Base-by-base conservation (phyloP, 2,329 filamentous ascomycete genomes). In the Capronia coronata region DNA sequence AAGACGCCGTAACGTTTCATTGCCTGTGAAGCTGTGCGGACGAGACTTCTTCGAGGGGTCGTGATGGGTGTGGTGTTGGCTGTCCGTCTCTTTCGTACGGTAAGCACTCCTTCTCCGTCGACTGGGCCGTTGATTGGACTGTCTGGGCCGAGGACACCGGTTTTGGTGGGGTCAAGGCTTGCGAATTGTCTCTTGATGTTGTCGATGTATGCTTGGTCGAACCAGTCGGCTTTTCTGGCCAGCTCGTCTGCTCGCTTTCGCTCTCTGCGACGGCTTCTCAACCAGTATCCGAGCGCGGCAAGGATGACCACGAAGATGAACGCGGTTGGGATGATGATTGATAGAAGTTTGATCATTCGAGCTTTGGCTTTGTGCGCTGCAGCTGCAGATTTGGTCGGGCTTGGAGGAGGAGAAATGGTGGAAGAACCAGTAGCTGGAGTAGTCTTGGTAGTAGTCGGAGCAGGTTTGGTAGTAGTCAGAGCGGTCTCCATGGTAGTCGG, bases 141-240 rank as follows among this genome's bases (percentile, higher is more conserved):
- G 29, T n/a, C 18, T 32, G 7, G 6, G 3, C n/a, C 29, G n/a
- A 32, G 29, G 29, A 35, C n/a, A 16, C 46, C 41, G 22, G 46
- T 27, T 22, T 50, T 54, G 34, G 25, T 39, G n/a, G 19, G 34
- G 25, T 54, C 51, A 8, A 46, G 22, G 16, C 27, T 9, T 38
- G 23, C 42, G 42, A 50, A 46, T 38, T 50, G 22, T 16, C 21
- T 18, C 7, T 42, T 39, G 21, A 51, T 45, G 10, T 30, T 23
- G 30, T 51, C 43, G 32, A 48, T 48, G 37, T 51, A 43, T 22
- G 25, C 41, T 35, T 30, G 44, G 23, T 48, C 34, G 22, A 51
- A 27, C 48, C 52, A 55, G 13, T 34, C 22, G 13, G 45, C 52
- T 18, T 18, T 35, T 14, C 38, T 18, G 18, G 22, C 47, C 18